Evolutionary conservation across 371 early-diverging fungal species (phyloP).

Genomic region (Apophysomyces elegans): DNA sequence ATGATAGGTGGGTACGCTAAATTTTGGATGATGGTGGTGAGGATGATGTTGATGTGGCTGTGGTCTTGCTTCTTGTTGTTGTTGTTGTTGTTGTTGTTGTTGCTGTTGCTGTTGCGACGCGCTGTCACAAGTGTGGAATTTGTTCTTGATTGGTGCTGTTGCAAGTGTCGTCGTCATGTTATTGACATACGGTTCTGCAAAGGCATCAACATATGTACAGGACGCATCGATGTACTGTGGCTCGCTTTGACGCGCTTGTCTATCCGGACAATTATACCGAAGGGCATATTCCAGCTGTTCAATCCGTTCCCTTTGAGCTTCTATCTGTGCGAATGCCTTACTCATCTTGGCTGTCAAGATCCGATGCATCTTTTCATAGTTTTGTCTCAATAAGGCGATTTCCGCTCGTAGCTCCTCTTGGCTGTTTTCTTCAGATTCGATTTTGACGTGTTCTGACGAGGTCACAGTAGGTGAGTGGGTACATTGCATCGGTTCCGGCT

Average conservation of each 20-base stretch:
- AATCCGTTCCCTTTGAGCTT: conserved; percentile 12
- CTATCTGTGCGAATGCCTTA: conserved; percentile 15
- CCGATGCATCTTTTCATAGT: conserved; percentile 14
- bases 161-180: not conserved
- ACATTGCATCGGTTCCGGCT: not conserved
- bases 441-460: conserved; percentile 1
- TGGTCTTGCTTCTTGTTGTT: too few relatives aligned
- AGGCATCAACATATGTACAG: not conserved
- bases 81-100: too few relatives aligned
- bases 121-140: not conserved
- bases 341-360: conserved; percentile 8
- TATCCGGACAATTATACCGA: not conserved
- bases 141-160: not conserved
- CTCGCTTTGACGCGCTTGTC: not conserved
- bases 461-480: not conserved
- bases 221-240: not conserved
- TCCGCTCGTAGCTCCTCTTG: conserved; percentile 14
- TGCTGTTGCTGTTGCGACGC: too few relatives aligned
- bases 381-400: conserved; percentile 6
- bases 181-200: not conserved
- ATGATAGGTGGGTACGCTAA: not conserved
- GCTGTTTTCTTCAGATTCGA: not conserved
- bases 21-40: not conserved
- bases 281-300: conserved; percentile 7
- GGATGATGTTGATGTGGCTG: too few relatives aligned